phyloP scores from a whole-genome alignment of 306 rosid genomes.

The Quillaja saponaria region DNA sequence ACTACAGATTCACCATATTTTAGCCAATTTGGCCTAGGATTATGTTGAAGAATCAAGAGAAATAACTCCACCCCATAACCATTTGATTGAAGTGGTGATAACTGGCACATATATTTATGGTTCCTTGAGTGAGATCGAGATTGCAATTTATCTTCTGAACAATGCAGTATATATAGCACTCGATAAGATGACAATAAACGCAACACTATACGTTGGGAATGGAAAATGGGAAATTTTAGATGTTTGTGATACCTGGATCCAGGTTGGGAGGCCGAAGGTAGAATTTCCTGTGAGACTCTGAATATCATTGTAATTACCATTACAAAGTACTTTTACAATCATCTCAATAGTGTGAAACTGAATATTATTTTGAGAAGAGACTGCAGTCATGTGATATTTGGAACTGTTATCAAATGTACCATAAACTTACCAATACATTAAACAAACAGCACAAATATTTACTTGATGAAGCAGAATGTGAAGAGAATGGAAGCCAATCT shows the following conservation, averaged over 20 bases:
- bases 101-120: slow-evolving; percentile 37
- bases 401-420: no score
- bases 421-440: no score
- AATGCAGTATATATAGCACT: slow-evolving; percentile 38
- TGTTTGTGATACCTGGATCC: slow-evolving; percentile 27
- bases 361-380: no score
- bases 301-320: no score
- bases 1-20: neutral
- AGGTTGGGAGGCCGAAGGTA: slow-evolving; percentile 13
- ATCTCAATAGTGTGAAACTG: no score
- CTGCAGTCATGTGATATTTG: no score
- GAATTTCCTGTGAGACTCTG: no score
- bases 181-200: slow-evolving; percentile 34
- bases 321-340: no score
- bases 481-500: neutral
- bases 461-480: neutral
- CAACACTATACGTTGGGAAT: slow-evolving; percentile 31
- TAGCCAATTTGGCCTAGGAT: slow-evolving; percentile 30
- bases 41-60: slow-evolving; percentile 4
- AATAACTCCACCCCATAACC: slow-evolving; percentile 11
- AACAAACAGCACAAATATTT: no score
- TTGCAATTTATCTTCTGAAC: slow-evolving; percentile 32
- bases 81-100: slow-evolving; percentile 32
- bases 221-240: slow-evolving; percentile 31
- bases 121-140: slow-evolving; percentile 29